Conservation (phyloP, 768 basidiomycete genomes). For the Trametes cubensis region DNA sequence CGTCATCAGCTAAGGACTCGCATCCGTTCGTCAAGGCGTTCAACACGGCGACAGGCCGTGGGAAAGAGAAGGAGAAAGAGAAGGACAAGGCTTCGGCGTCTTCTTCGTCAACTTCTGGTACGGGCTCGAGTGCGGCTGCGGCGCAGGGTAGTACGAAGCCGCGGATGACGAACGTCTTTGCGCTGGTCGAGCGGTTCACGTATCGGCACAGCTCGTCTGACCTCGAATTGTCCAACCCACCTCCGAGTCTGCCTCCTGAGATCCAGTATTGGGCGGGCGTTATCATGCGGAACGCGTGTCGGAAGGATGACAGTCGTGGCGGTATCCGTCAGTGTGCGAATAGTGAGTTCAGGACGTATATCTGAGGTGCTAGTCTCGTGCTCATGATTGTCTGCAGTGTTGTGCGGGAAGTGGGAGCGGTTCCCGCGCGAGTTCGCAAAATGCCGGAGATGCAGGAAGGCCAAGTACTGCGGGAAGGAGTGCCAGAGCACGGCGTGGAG, state of each 20-base stretch:
- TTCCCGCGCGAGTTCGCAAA: slow-evolving; percentile 96
- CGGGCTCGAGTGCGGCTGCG: slow-evolving; percentile 13
- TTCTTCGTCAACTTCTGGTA: slow-evolving; percentile 18
- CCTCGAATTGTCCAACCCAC: slow-evolving; percentile 66
- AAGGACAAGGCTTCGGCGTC: slow-evolving; percentile 24
- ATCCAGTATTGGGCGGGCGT: slow-evolving; percentile 99
- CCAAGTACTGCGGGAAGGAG: slow-evolving; percentile 97
- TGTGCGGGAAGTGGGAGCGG: slow-evolving; percentile 93
- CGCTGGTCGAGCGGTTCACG: slow-evolving; percentile 94
- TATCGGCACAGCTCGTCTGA: slow-evolving; percentile 89
- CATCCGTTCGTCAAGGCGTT: slow-evolving; percentile 52
- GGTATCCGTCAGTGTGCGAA: slow-evolving; percentile 98
- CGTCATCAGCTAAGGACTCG: slow-evolving; percentile 37
- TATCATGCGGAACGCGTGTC: slow-evolving; percentile 99
- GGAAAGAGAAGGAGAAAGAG: slow-evolving; percentile 52
- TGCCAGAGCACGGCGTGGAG: slow-evolving; percentile 97
- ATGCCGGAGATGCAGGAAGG: slow-evolving; percentile 92
- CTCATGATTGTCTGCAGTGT: slow-evolving; percentile 48
- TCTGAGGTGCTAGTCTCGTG: not conserved
- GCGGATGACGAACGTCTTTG: slow-evolving; percentile 89
- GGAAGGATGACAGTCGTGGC: slow-evolving; percentile 91
- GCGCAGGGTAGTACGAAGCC: slow-evolving; percentile 27
- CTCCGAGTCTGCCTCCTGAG: slow-evolving; percentile 75
- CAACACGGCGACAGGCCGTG: slow-evolving; percentile 44
- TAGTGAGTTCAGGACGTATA: slow-evolving; percentile 55